Conservation (phyloP, 2,329 filamentous ascomycete genomes). For the Alternaria arborescens region DNA sequence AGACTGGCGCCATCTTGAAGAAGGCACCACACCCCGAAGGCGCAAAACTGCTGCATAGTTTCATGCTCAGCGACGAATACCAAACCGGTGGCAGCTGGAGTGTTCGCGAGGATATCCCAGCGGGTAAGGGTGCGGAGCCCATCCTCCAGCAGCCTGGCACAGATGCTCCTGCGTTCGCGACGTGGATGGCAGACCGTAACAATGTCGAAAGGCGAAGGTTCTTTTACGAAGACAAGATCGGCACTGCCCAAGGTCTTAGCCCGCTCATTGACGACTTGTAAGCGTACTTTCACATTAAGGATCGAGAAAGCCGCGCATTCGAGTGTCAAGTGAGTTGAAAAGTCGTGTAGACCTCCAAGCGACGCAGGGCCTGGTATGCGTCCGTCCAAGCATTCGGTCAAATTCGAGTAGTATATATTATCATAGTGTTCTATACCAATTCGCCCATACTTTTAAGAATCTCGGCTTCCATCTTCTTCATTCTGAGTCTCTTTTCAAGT, state of each 20-base stretch:
- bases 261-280: slow-evolving; percentile 43
- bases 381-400: not conserved
- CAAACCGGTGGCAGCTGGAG: slow-evolving; percentile 51
- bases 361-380: not conserved
- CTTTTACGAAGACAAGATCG: slow-evolving; percentile 55
- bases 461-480: not conserved
- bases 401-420: not conserved
- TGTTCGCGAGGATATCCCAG: slow-evolving; percentile 44
- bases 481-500: not conserved
- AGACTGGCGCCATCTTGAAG: slow-evolving; percentile 59
- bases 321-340: not conserved
- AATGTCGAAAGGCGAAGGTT: slow-evolving; percentile 55
- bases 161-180: slow-evolving; percentile 51
- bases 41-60: slow-evolving; percentile 62
- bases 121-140: slow-evolving; percentile 38
- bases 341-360: not conserved
- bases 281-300: not conserved
- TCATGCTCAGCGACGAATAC: slow-evolving; percentile 54
- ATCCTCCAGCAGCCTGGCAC: slow-evolving; percentile 47
- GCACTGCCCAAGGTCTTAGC: slow-evolving; percentile 55
- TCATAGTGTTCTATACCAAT: not conserved
- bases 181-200: slow-evolving; percentile 55
- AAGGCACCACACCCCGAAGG: slow-evolving; percentile 60
- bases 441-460: fast-evolving
- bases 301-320: not conserved